These are phyloP conservation scores for Capillidium heterosporum DNA, from an alignment of 371 early-diverging fungal species.

Conservation along the genomic window DNA sequence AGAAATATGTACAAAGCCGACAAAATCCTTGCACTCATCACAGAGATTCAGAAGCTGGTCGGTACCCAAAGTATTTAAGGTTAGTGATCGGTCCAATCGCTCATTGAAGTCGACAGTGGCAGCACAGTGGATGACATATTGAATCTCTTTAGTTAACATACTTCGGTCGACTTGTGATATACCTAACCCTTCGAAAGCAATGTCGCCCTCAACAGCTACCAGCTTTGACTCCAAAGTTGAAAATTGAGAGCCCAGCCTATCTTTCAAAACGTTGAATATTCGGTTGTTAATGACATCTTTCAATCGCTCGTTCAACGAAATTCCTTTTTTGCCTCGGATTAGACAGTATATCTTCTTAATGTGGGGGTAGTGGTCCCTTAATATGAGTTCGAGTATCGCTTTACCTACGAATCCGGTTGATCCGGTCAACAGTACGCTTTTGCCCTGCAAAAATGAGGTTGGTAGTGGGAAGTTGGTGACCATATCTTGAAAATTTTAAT, in stretches of 20 bases:
- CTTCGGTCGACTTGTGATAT: constrained; percentile 21
- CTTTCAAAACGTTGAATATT: constrained; percentile 14
- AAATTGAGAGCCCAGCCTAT: constrained; percentile 11
- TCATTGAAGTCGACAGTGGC: constrained; percentile 34
- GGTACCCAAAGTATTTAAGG: constrained; percentile 32
- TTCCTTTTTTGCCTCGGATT: constrained; percentile 12
- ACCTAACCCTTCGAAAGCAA: constrained; percentile 23
- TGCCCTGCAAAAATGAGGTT: constrained; percentile 18
- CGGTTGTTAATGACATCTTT: constrained; percentile 12
- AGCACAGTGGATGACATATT: constrained; percentile 32
- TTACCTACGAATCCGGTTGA: constrained; percentile 45
- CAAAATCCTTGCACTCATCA: constrained; percentile 20
- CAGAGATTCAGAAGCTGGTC: constrained; percentile 25
- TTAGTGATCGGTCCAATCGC: constrained; percentile 15
- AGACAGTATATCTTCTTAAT: constrained; percentile 11
- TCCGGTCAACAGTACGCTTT: constrained; percentile 27
- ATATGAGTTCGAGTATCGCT: constrained; percentile 29
- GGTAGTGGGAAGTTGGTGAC: neutral
- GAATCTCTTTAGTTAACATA: constrained; percentile 19
- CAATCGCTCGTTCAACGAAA: constrained; percentile 13
- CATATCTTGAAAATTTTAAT: no score
- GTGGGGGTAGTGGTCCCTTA: constrained; percentile 11
- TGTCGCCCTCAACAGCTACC: constrained; percentile 26
- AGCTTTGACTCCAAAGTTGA: constrained; percentile 22
- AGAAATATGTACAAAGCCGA: constrained; percentile 29